A percentile compares a stretch with the other conserved stretches of the same genome.
phyloP scores from a whole-genome alignment of 23 red algal species.

The Agarophyton chilense region DNA sequence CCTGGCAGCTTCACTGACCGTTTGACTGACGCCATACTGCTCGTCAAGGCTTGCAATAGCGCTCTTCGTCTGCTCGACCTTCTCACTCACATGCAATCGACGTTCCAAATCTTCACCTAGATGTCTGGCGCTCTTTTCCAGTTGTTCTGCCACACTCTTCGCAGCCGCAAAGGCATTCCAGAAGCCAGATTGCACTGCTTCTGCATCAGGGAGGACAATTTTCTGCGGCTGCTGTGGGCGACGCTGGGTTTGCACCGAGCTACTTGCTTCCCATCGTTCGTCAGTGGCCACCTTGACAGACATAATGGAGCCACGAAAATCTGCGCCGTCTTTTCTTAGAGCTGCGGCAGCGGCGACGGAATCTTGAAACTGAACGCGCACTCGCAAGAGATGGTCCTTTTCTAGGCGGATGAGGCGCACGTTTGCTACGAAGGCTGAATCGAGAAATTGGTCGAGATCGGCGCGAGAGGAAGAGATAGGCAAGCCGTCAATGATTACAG shows the following conservation, averaged over 20 bases:
- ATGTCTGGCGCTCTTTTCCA: constrained; percentile 42
- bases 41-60: constrained; percentile 34
- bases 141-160: constrained; percentile 42
- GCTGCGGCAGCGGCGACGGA: constrained; percentile 4
- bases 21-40: constrained; percentile 38
- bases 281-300: constrained; percentile 36
- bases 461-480: constrained; percentile 37
- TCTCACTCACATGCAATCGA: constrained; percentile 47
- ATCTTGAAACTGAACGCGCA: constrained; percentile 48
- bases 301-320: constrained; percentile 16
- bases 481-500: constrained; percentile 64
- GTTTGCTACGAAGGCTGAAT: background rate
- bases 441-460: constrained; percentile 50
- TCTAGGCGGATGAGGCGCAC: constrained; percentile 45
- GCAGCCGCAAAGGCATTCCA: constrained; percentile 59
- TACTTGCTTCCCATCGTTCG: constrained; percentile 44
- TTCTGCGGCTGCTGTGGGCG: background rate
- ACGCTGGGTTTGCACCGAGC: background rate
- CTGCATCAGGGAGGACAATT: constrained; percentile 25
- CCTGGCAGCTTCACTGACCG: constrained; percentile 22
- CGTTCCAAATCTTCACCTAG: constrained; percentile 55
- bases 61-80: constrained; percentile 17
- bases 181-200: constrained; percentile 37
- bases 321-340: constrained; percentile 29
- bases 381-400: constrained; percentile 22